phyloP scores from a whole-genome alignment of 1,284 basidiomycete species.

The Xerocomus tenax region DNA sequence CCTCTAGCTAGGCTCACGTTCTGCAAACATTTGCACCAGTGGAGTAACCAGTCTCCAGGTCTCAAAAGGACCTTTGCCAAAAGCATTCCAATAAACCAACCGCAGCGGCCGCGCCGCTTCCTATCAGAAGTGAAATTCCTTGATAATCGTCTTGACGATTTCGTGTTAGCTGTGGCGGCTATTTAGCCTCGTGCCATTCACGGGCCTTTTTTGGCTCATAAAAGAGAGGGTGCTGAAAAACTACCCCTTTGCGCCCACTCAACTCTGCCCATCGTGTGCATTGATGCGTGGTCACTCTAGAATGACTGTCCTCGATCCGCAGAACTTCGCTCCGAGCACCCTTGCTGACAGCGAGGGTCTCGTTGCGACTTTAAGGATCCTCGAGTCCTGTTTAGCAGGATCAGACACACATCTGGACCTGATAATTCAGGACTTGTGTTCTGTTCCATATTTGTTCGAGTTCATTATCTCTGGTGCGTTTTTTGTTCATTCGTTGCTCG shows the following conservation, averaged over 20 bases:
- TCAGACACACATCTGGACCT: constrained; percentile 23
- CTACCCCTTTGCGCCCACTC: neutral
- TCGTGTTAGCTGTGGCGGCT: neutral
- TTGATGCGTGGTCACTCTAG: neutral
- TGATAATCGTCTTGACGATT: neutral
- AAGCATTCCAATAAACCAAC: too few species aligned
- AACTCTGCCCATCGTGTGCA: neutral
- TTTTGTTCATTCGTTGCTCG: neutral
- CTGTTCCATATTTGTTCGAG: constrained; percentile 23
- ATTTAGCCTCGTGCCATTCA: constrained; percentile 4
- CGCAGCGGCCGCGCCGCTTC: neutral
- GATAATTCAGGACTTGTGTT: constrained; percentile 28
- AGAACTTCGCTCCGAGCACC: constrained; percentile 11
- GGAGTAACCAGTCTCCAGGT: too few species aligned
- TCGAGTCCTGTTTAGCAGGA: constrained; percentile 27
- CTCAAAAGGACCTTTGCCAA: too few species aligned
- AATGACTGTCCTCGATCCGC: constrained; percentile 15
- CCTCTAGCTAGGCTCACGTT: too few species aligned
- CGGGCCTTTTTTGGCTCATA: neutral
- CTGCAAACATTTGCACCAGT: too few species aligned
- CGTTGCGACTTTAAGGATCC: constrained; percentile 10
- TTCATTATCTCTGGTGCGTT: constrained; percentile 26
- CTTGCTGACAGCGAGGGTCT: constrained; percentile 16
- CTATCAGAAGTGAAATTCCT: neutral
- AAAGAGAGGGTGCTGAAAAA: neutral